Percentiles rank a stretch among this genome's conserved stretches.
These are phyloP conservation scores for Cercospora sesami DNA, from an alignment of 2,329 filamentous ascomycete species.

Conservation along the genomic window DNA sequence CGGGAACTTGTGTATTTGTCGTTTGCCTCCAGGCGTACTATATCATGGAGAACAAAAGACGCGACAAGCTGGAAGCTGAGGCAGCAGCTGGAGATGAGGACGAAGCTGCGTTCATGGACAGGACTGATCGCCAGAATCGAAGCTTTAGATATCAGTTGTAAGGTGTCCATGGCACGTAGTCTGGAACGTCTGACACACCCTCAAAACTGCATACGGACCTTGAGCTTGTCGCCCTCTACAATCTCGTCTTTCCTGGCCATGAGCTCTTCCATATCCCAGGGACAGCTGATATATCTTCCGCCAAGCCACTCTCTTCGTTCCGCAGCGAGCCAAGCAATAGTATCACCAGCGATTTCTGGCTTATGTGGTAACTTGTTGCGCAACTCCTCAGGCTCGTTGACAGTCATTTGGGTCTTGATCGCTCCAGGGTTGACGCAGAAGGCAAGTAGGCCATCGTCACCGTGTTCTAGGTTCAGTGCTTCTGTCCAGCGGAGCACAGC, in stretches of 20 bases:
- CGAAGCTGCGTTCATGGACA: constrained; percentile 34
- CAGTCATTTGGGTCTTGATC: constrained; percentile 45
- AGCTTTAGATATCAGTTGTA: constrained; percentile 30
- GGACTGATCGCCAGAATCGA: constrained; percentile 36
- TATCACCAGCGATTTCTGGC: constrained; percentile 37
- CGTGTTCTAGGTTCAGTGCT: neutral
- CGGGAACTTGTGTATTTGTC: constrained; percentile 42
- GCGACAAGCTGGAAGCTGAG: constrained; percentile 29
- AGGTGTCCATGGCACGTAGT: neutral
- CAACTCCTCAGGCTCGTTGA: constrained; percentile 39
- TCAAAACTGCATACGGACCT: constrained; percentile 24
- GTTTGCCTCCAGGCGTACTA: constrained; percentile 54
- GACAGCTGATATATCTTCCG: constrained; percentile 15
- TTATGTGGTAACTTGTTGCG: constrained; percentile 34
- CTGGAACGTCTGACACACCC: neutral
- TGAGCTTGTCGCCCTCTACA: constrained; percentile 39
- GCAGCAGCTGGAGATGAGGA: constrained; percentile 9
- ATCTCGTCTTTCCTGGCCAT: constrained; percentile 40
- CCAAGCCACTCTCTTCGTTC: constrained; percentile 43
- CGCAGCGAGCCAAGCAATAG: constrained; percentile 38
- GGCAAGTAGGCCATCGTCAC: neutral
- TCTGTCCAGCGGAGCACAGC: constrained; percentile 37
- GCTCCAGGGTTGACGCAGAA: constrained; percentile 3
- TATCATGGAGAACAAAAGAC: constrained; percentile 45
- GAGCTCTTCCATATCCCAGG: constrained; percentile 45